Conservation (phyloP, 495 filamentous ascomycete genomes). For the Glonium stellatum region DNA sequence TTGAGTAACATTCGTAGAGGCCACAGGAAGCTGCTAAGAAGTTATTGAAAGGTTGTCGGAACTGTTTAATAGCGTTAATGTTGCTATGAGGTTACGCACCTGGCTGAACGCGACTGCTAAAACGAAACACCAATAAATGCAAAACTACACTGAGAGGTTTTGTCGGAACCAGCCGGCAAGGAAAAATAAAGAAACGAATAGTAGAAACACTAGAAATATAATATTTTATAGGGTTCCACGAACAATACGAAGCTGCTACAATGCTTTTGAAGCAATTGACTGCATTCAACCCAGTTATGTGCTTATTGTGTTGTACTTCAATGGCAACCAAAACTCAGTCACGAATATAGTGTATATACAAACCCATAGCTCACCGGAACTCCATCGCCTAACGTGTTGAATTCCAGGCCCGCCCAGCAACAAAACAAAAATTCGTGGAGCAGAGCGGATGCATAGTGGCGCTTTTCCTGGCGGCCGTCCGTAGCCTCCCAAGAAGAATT, state of each 20-base stretch:
- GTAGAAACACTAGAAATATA: background rate
- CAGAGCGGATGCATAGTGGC: background rate
- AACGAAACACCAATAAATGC: too few relatives aligned
- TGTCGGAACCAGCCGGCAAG: too few relatives aligned
- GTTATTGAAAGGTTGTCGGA: background rate
- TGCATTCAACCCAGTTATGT: background rate
- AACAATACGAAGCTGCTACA: background rate
- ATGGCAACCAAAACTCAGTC: background rate
- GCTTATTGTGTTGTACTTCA: background rate
- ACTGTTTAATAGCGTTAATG: too few relatives aligned
- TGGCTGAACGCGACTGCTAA: too few relatives aligned
- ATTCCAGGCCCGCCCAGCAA: background rate
- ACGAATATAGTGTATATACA: background rate
- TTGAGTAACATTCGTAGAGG: background rate
- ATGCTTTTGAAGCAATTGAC: background rate
- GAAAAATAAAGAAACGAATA: background rate
- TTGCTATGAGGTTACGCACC: too few relatives aligned
- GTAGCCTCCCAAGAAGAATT: too few relatives aligned
- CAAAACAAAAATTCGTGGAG: background rate
- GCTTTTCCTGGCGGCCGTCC: too few relatives aligned
- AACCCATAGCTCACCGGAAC: background rate
- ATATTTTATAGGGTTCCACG: background rate
- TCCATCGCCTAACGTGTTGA: background rate
- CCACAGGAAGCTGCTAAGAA: background rate
- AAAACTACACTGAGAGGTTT: too few relatives aligned